A percentile compares a stretch with the other conserved stretches of the same genome.
Evolutionary conservation across 768 basidiomycete species (phyloP).

Genomic region (Mycena latifolia): DNA sequence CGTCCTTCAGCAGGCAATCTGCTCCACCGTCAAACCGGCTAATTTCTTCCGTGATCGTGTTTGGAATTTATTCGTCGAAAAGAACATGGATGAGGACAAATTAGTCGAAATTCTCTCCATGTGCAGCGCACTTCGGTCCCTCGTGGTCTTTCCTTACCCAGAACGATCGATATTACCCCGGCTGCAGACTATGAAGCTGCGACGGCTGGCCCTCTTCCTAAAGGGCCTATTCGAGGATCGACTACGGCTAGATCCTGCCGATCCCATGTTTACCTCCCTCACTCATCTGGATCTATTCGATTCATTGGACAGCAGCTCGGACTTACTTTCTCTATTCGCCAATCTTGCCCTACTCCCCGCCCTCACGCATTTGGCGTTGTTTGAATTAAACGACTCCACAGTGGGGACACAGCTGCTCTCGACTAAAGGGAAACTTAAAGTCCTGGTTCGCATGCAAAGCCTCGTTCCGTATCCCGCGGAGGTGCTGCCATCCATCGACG

Average conservation of each 20-base stretch:
- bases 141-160: neutral
- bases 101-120: neutral
- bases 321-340: neutral
- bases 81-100: neutral
- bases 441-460: neutral
- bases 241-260: neutral
- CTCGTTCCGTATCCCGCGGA: neutral
- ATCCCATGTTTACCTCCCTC: neutral
- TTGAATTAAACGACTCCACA: too few relatives aligned
- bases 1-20: neutral
- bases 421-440: neutral
- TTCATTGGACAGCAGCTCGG: neutral
- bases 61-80: neutral
- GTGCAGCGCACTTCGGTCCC: neutral
- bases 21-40: neutral
- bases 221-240: neutral
- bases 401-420: neutral
- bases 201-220: neutral
- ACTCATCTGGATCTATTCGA: conserved; percentile 18
- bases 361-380: neutral
- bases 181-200: neutral
- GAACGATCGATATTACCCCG: neutral
- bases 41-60: neutral
- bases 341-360: neutral
- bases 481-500: neutral